Base-by-base conservation (phyloP, 2,329 filamentous ascomycete genomes). In the Aspergillus nomiae region DNA sequence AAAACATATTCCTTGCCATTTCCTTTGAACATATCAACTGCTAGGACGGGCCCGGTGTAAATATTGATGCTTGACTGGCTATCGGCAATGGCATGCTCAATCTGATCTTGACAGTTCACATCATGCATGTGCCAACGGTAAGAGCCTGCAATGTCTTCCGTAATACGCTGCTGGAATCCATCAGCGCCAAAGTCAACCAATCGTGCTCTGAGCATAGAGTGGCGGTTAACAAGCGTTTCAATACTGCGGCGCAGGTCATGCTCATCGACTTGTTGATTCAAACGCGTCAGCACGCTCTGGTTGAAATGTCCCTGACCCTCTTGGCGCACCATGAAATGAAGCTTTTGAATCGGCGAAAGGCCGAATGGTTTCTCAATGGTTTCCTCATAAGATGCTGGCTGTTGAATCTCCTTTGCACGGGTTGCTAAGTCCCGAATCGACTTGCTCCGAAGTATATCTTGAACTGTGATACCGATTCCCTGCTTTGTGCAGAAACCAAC, bases 401-500 rank as follows among this genome's bases (percentile, higher is more conserved):
- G 67, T n/a, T 69, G 66, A 41, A 76, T 72, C 12, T 70, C 63
- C 38, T 72, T 76, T 4, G 70, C 74, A 14, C 69, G 72, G 1
- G 66, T 66, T 5, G 77, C 74, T 45, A 80, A 62, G 12, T 78
- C 75, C 28, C 65, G 69, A 41, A 84, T 81, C 1, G 82, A 84
- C 62, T 80, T 81, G 70, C 79, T 80, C 19, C 78, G 80, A 36
- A 84, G 71, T 3, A 84, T 77, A 28, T 83, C 80, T 65, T 83
- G 82, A 12, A 84, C 81, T 12, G 77, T 81, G 28, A 84, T 70
- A 14, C 78, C 76, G 62, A 84, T 73, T 1, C 80, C 80, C 41
- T 74, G 71, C 67, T 81, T 82, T 55, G 81, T 81, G 63, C 80
- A 83, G 41, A 81, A 74, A 2, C 79, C 79, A 62, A 82, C 77